phyloP scores from a whole-genome alignment of 1,284 basidiomycete species.

The Naganishia albida region DNA sequence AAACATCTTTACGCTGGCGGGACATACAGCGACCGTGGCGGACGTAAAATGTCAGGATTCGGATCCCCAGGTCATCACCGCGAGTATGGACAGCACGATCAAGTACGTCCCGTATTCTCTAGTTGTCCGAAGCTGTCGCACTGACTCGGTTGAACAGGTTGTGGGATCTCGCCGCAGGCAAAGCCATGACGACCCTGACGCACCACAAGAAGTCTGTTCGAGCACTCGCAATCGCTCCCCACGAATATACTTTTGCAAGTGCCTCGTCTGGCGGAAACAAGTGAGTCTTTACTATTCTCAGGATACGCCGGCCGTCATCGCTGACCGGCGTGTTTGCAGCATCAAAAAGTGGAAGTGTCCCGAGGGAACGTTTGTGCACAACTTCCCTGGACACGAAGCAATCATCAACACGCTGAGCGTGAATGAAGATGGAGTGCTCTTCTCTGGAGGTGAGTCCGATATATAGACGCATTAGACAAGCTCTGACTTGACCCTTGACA shows the following conservation, averaged over 20 bases:
- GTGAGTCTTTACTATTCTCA: constrained; percentile 36
- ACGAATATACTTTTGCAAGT: constrained; percentile 92
- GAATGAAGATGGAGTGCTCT: constrained; percentile 93
- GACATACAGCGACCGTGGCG: constrained; percentile 91
- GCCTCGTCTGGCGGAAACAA: constrained; percentile 96
- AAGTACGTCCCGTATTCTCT: constrained; percentile 58
- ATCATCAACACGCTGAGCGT: constrained; percentile 96
- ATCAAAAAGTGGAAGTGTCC: constrained; percentile 99
- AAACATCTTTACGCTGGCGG: constrained; percentile 87
- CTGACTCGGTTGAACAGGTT: constrained; percentile 64
- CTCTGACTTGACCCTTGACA: constrained; percentile 33
- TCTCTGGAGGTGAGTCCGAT: constrained; percentile 80
- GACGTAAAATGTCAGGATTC: constrained; percentile 93
- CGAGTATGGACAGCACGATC: constrained; percentile 96
- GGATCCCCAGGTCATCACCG: constrained; percentile 96
- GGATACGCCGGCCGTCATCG: background rate
- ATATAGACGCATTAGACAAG: background rate
- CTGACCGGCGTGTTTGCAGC: constrained; percentile 38
- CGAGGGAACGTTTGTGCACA: constrained; percentile 90
- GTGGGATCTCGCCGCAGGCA: constrained; percentile 98
- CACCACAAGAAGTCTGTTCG: constrained; percentile 99
- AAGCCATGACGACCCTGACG: constrained; percentile 90
- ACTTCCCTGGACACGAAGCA: constrained; percentile 92
- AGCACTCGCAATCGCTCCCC: constrained; percentile 88
- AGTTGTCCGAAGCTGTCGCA: background rate